Evolutionary conservation across 352 stramenopile genomes (phyloP).

Genomic region (Globisporangium carolinianum): DNA sequence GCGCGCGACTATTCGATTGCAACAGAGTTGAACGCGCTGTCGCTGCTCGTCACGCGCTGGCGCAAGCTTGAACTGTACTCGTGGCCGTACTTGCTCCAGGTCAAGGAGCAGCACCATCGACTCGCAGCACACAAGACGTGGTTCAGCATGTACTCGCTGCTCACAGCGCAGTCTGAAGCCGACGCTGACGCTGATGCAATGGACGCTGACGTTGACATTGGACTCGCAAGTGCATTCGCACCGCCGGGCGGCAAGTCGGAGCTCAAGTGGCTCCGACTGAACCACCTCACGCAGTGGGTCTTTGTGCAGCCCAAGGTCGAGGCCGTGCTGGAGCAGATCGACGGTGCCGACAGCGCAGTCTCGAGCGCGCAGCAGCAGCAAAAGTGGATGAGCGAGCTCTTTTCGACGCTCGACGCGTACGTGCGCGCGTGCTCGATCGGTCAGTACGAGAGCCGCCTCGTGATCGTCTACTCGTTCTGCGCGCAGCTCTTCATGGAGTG

Average conservation of each 20-base stretch:
- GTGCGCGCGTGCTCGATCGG: conserved; percentile 84
- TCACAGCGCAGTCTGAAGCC: conserved; percentile 71
- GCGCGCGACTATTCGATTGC: conserved; percentile 89
- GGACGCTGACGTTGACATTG: neutral
- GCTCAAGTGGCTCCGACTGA: conserved; percentile 62
- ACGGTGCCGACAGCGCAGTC: neutral
- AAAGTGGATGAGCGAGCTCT: conserved; percentile 74
- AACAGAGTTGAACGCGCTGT: conserved; percentile 88
- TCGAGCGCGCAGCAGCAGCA: conserved; percentile 24
- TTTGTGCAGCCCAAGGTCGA: conserved; percentile 25
- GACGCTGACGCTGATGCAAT: conserved; percentile 16
- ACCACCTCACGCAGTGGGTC: conserved; percentile 51
- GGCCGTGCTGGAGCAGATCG: neutral
- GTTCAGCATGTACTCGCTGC: conserved; percentile 84
- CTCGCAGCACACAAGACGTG: conserved; percentile 75
- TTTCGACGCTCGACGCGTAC: conserved; percentile 89
- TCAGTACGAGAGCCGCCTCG: conserved; percentile 87
- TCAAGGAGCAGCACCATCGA: conserved; percentile 80
- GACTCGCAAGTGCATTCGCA: conserved; percentile 10
- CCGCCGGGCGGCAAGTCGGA: conserved; percentile 11
- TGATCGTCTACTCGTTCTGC: conserved; percentile 88
- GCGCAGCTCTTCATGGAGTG: conserved; percentile 79
- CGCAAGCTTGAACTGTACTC: conserved; percentile 97
- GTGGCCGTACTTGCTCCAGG: conserved; percentile 93
- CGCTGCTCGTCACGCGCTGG: conserved; percentile 94